Evolutionary conservation across 192 early-diverging fungal species (phyloP).

Genomic region (Linnemannia hyalina): DNA sequence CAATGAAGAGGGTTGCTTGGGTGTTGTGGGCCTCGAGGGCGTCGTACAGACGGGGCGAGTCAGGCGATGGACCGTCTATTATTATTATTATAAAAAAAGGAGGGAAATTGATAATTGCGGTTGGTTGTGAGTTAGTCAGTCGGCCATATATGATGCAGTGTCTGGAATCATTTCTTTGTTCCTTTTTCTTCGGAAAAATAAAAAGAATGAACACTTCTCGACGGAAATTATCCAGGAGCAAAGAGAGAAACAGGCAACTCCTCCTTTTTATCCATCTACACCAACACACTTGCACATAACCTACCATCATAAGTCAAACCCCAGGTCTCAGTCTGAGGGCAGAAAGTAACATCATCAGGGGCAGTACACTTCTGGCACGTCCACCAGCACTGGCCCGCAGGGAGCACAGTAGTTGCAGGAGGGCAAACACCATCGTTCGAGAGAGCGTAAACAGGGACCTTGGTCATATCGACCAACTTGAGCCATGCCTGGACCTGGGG

Average conservation of each 20-base stretch:
- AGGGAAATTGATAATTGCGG: background rate
- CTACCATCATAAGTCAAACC: conserved; percentile 61
- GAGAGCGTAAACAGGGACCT: conserved; percentile 52
- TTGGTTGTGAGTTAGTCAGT: background rate
- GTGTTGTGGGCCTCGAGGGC: conserved; percentile 48
- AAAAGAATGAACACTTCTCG: background rate
- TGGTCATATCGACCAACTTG: conserved; percentile 37
- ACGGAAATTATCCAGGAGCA: background rate
- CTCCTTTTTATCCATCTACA: background rate
- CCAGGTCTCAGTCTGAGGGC: conserved; percentile 61
- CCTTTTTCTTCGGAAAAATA: conserved; percentile 1
- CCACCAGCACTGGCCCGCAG: conserved; percentile 59
- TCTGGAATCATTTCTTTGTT: background rate
- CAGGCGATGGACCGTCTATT: conserved; percentile 62
- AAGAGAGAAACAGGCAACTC: background rate
- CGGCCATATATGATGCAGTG: background rate
- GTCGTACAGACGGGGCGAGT: conserved; percentile 59
- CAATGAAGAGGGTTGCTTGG: conserved; percentile 67
- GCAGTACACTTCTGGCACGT: conserved; percentile 52
- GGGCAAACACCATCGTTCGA: conserved; percentile 40
- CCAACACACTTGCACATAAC: too few relatives aligned
- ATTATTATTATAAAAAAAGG: background rate
- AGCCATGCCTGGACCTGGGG: conserved; percentile 56
- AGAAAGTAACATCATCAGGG: conserved; percentile 36
- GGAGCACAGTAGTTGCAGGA: conserved; percentile 1